Conservation (phyloP, 2,329 filamentous ascomycete genomes). For the Clonostachys byssicola region DNA sequence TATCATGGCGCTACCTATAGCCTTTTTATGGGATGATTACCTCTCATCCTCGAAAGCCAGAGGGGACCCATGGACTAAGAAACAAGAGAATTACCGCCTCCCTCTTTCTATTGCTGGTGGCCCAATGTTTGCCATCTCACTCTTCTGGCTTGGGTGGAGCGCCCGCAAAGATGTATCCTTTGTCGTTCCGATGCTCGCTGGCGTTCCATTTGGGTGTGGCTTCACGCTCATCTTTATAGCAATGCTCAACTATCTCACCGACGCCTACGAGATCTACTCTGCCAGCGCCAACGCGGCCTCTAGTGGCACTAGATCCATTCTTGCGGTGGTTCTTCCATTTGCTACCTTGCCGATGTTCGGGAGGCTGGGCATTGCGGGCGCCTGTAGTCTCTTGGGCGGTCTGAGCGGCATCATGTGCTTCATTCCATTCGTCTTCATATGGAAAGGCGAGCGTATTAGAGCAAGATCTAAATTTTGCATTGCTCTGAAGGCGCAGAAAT, state of each 20-base stretch:
- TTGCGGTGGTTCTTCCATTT: constrained; percentile 68
- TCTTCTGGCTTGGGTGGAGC: constrained; percentile 62
- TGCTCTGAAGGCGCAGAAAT: constrained; percentile 47
- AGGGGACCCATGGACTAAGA: constrained; percentile 51
- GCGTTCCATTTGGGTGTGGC: constrained; percentile 57
- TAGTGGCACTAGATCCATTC: constrained; percentile 91
- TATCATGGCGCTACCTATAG: constrained; percentile 52
- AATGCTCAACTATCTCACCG: constrained; percentile 59
- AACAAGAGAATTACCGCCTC: constrained; percentile 65
- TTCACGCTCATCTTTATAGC: constrained; percentile 62
- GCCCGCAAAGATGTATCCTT: constrained; percentile 42
- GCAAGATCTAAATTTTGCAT: constrained; percentile 58
- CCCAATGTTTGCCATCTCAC: constrained; percentile 51
- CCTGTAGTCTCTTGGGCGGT: constrained; percentile 47
- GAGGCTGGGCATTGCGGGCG: constrained; percentile 39
- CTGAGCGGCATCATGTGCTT: constrained; percentile 43
- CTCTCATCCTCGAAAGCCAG: constrained; percentile 46
- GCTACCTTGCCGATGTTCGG: constrained; percentile 45
- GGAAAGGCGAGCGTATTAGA: constrained; percentile 50
- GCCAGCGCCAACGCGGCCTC: constrained; percentile 76
- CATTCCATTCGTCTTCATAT: constrained; percentile 49
- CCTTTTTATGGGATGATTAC: constrained; percentile 60
- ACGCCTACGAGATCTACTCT: constrained; percentile 64
- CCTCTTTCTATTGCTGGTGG: constrained; percentile 69
- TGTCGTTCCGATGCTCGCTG: constrained; percentile 54